Evolutionary conservation across 2,329 filamentous ascomycete species (phyloP), one percentile per base, ranked within the genome.

Genomic region (Paecilomyces fulvus): DNA sequence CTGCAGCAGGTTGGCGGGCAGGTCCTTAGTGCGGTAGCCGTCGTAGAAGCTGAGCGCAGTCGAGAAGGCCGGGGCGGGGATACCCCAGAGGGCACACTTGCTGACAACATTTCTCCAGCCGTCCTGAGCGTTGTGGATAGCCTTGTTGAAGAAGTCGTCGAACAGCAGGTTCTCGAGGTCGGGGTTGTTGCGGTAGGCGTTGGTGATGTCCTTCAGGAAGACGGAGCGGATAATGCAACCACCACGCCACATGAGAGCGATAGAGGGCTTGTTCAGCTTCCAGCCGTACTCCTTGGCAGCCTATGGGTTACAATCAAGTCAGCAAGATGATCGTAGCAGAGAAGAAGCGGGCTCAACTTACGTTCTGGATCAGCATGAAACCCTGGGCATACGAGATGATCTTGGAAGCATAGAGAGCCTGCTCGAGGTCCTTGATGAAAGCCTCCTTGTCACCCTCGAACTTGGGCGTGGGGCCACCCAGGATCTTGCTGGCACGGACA

Each of bases 181-280:
- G 64, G 90, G 89, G 82, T 96, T 86, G 66, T 84, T 86, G 79
- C 92, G 92, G 86, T 96, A 99, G 55, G 94, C 94, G 64, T 87
- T 87, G 68, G 94, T 99, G 80, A 99, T 99, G 77, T 99, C 92
- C 87, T 97, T 97, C 65, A 99, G 82, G 90, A 99, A 99, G 73
- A 99, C 94, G 64, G 94, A 97, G 77, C 94, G 92, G 80, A 99
- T 99, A 70, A 99, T 99, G 85, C 94, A 99, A 68, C 94, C 94
- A 80, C 94, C 94, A 76, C 94, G 90, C 94, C 94, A 99, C 94
- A 99, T 99, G 73, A 99, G 88, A 68, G 94, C 94, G 72, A 99
- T 99, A 69, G 95, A 96, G 64, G 94, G 94, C 88, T 97, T 97
- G 88, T 99, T 96, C 67, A 99, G 88, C 85, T 96, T 96, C 94